phyloP scores from a whole-genome alignment of 805 yeast genomes.

The Ogataea methanolica region DNA sequence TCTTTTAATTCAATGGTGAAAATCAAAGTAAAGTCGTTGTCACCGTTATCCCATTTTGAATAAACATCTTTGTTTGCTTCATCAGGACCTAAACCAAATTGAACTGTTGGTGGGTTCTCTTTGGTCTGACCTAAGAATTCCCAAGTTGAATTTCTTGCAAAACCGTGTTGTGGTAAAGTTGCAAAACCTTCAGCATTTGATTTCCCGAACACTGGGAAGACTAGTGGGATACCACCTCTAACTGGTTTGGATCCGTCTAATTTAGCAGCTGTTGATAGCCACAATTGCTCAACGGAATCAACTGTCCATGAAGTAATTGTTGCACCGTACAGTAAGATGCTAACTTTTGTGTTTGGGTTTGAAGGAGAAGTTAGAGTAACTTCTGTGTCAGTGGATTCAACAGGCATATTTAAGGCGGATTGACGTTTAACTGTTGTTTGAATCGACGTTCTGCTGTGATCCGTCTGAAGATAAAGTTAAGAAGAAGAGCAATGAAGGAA shows the following conservation, averaged over 20 bases:
- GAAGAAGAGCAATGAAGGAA: background rate
- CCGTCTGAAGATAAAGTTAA: background rate
- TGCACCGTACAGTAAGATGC: constrained; percentile 83
- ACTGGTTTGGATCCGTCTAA: constrained; percentile 92
- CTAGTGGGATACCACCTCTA: constrained; percentile 95
- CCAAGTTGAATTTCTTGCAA: constrained; percentile 89
- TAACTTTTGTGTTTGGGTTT: constrained; percentile 49
- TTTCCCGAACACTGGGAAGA: constrained; percentile 91
- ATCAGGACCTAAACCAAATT: constrained; percentile 89
- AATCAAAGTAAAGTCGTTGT: constrained; percentile 72
- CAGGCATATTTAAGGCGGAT: constrained; percentile 37
- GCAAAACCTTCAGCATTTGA: constrained; percentile 53
- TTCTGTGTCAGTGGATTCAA: constrained; percentile 59
- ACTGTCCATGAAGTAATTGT: constrained; percentile 79
- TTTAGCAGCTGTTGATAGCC: constrained; percentile 74
- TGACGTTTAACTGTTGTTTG: background rate
- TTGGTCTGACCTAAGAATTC: constrained; percentile 86
- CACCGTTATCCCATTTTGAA: constrained; percentile 48
- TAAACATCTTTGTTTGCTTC: constrained; percentile 59
- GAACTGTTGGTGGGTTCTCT: constrained; percentile 69
- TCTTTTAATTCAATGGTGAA: constrained; percentile 59
- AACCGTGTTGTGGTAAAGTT: constrained; percentile 90
- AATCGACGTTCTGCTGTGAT: background rate
- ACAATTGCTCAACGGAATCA: constrained; percentile 71
- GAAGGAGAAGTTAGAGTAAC: constrained; percentile 57